Conservation (phyloP, 768 basidiomycete genomes). For the Coprinopsis strossmayeri region DNA sequence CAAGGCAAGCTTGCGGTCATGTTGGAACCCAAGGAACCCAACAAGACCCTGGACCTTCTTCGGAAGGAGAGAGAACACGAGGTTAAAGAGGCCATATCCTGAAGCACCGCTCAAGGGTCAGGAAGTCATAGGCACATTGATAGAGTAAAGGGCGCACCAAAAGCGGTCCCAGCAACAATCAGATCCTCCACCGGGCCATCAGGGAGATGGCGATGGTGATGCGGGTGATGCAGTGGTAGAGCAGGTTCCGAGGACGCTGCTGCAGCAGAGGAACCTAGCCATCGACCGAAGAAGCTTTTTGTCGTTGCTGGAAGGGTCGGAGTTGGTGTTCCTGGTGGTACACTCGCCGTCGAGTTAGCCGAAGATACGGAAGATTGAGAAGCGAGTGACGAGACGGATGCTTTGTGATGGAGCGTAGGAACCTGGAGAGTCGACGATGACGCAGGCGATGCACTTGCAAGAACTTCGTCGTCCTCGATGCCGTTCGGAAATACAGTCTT, state of each 20-base stretch:
- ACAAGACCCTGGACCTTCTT: constrained; percentile 65
- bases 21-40: constrained; percentile 71
- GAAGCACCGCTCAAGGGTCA: no score
- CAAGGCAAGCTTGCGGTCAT: constrained; percentile 63
- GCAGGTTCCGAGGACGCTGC: constrained; percentile 15
- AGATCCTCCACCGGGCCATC: constrained; percentile 66
- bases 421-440: constrained; percentile 17
- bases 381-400: constrained; percentile 17
- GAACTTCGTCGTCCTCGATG: constrained; percentile 31
- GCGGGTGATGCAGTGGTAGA: constrained; percentile 14
- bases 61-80: constrained; percentile 72
- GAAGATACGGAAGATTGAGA: constrained; percentile 18
- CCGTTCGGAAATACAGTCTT: constrained; percentile 63
- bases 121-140: constrained; percentile 3
- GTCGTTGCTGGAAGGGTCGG: constrained; percentile 14
- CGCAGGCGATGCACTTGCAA: constrained; percentile 26
- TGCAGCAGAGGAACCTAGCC: constrained; percentile 19
- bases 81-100: constrained; percentile 69
- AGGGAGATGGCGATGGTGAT: constrained; percentile 14
- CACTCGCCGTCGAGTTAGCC: constrained; percentile 10
- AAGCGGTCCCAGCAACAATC: constrained; percentile 70
- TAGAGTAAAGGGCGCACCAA: constrained; percentile 41
- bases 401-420: constrained; percentile 14
- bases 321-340: constrained; percentile 10
- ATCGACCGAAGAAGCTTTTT: constrained; percentile 32